phyloP scores from a whole-genome alignment of 139 green algal species.

The Astrephomene gubernaculifera region DNA sequence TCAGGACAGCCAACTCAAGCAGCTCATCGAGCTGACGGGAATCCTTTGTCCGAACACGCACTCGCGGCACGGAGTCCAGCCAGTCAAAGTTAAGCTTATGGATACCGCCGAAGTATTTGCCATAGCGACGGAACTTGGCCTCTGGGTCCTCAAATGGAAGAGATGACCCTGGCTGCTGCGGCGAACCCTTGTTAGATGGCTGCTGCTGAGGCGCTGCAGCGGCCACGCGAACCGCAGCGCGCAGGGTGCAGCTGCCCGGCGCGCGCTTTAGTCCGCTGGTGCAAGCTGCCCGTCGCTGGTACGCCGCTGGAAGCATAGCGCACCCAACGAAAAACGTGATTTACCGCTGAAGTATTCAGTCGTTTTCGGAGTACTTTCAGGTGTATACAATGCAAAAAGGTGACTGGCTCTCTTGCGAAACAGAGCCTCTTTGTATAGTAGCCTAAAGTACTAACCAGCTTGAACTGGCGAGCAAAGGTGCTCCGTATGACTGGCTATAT shows the following conservation, averaged over 20 bases:
- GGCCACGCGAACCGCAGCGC: neutral
- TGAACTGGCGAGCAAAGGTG: no score
- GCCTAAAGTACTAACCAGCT: no score
- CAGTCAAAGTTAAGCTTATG: conserved; percentile 54
- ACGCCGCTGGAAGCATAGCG: neutral
- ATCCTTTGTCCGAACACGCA: conserved; percentile 67
- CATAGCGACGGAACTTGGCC: conserved; percentile 53
- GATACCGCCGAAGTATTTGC: conserved; percentile 54
- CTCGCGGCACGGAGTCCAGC: conserved; percentile 67
- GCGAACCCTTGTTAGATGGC: neutral
- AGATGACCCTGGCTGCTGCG: neutral
- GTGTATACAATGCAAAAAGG: neutral
- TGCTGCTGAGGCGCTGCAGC: neutral
- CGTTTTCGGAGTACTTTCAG: no score
- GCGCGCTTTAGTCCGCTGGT: neutral
- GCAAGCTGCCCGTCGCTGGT: neutral
- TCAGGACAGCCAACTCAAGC: conserved; percentile 81
- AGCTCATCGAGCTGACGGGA: conserved; percentile 73
- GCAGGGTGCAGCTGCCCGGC: neutral
- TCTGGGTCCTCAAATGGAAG: conserved; percentile 49
- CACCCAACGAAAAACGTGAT: neutral
- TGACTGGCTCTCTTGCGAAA: no score
- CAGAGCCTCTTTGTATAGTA: no score
- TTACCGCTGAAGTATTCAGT: no score
- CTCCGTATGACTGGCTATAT: no score